Evolutionary conservation across 202 grass and related monocot species (phyloP).

Genomic region (Carex arenaria): DNA sequence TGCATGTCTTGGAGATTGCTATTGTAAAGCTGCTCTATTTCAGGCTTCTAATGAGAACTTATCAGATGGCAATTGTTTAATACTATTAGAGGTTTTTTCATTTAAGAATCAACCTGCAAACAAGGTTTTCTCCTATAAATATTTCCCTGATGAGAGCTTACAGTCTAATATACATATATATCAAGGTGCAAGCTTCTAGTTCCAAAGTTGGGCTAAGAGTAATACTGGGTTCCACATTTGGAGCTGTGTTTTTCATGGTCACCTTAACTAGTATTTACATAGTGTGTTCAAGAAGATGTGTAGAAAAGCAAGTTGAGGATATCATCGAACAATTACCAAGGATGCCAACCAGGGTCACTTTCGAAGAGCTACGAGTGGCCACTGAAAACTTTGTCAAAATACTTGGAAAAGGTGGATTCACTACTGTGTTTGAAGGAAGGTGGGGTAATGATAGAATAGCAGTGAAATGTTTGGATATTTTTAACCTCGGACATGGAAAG

Average conservation of each 20-base stretch:
- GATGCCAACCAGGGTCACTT: constrained; percentile 34
- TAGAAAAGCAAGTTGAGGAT: constrained; percentile 1
- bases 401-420: constrained; percentile 39
- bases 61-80: constrained; percentile 32
- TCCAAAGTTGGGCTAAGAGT: not conserved
- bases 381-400: constrained; percentile 28
- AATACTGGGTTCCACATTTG: constrained; percentile 1
- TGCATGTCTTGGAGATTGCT: too few relatives aligned
- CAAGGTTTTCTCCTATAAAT: constrained; percentile 32
- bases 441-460: constrained; percentile 22
- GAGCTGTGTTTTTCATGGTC: not conserved
- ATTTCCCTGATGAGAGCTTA: not conserved
- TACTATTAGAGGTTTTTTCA: constrained; percentile 29
- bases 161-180: constrained; percentile 14
- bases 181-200: constrained; percentile 33
- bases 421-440: constrained; percentile 36
- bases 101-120: not conserved
- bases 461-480: constrained; percentile 26
- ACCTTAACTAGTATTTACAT: not conserved
- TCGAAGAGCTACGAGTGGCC: constrained; percentile 23
- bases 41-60: not conserved
- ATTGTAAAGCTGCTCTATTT: too few relatives aligned
- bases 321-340: constrained; percentile 19
- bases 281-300: not conserved
- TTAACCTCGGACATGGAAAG: constrained; percentile 24